phyloP scores from a whole-genome alignment of 352 stramenopile species.

The Phytophthora podocarpi region DNA sequence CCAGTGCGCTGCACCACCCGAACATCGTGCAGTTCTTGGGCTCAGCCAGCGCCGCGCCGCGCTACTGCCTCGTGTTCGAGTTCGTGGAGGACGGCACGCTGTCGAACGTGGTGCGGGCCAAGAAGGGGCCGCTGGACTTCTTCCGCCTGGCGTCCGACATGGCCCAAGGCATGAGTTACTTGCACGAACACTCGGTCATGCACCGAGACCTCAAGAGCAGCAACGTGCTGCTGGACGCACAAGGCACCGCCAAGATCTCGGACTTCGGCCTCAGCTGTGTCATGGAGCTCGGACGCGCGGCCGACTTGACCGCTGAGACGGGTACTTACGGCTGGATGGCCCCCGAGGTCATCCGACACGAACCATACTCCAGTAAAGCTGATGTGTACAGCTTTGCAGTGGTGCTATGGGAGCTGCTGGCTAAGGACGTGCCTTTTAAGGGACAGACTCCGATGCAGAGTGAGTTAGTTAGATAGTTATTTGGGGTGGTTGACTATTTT shows the following conservation, averaged over 20 bases:
- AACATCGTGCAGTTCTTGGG: slow-evolving; percentile 71
- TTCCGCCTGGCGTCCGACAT: slow-evolving; percentile 65
- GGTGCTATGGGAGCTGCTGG: slow-evolving; percentile 68
- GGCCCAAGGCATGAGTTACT: slow-evolving; percentile 84
- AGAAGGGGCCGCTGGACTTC: slow-evolving; percentile 49
- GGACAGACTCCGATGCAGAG: slow-evolving; percentile 65
- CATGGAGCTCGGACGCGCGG: slow-evolving; percentile 49
- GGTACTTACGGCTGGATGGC: slow-evolving; percentile 92
- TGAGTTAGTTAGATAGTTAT: slow-evolving; percentile 7
- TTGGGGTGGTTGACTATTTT: too few species aligned
- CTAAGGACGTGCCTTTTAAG: slow-evolving; percentile 64
- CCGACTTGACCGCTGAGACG: slow-evolving; percentile 69
- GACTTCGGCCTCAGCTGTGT: slow-evolving; percentile 77
- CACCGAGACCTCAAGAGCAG: slow-evolving; percentile 94
- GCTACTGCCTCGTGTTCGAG: slow-evolving; percentile 72
- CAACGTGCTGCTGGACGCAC: slow-evolving; percentile 79
- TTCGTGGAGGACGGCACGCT: slow-evolving; percentile 70
- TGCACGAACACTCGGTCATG: slow-evolving; percentile 88
- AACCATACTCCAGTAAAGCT: slow-evolving; percentile 90
- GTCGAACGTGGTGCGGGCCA: slow-evolving; percentile 45
- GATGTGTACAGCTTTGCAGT: slow-evolving; percentile 93
- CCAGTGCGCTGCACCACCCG: slow-evolving; percentile 55
- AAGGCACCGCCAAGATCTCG: slow-evolving; percentile 69
- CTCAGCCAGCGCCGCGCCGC: slow-evolving; percentile 46
- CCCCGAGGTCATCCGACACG: slow-evolving; percentile 88